phyloP scores from a whole-genome alignment of 352 stramenopile genomes.

The Phytophthora crassamura region DNA sequence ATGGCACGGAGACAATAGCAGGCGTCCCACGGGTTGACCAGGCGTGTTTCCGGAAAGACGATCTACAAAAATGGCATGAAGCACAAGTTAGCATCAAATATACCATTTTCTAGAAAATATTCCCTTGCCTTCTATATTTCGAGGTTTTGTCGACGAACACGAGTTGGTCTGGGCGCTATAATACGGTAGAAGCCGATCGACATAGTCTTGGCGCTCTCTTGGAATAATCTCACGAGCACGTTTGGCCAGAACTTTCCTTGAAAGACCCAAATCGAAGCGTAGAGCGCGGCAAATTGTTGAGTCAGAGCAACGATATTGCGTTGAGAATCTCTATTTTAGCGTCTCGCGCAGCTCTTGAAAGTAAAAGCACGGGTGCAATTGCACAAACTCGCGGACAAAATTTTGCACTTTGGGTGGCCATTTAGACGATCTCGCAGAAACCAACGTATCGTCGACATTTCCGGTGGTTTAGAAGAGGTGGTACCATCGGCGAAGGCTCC shows the following conservation, averaged over 20 bases:
- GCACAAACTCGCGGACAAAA: constrained; percentile 18
- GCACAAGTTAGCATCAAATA: too few species aligned
- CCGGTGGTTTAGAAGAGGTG: not conserved
- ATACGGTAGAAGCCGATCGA: constrained; percentile 5
- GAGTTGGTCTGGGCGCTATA: constrained; percentile 20
- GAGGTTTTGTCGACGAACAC: constrained; percentile 28
- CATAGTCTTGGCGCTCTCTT: constrained; percentile 1
- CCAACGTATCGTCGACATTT: not conserved
- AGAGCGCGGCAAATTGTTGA: constrained; percentile 10
- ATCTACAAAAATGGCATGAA: not conserved
- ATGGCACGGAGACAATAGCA: constrained; percentile 15
- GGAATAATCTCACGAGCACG: constrained; percentile 9
- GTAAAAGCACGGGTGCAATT: constrained; percentile 22
- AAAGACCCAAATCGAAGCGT: constrained; percentile 16
- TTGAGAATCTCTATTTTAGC: constrained; percentile 8
- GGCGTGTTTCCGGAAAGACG: constrained; percentile 10
- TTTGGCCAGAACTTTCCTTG: constrained; percentile 18
- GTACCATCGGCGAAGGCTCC: constrained; percentile 4
- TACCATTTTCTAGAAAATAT: not conserved
- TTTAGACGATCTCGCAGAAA: not conserved
- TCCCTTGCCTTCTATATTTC: constrained; percentile 6
- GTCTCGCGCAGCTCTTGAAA: constrained; percentile 13
- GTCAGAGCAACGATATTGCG: not conserved
- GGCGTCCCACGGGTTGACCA: constrained; percentile 22
- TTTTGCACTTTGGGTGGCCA: constrained; percentile 6